A percentile compares a stretch with the other conserved stretches of the same genome.
phyloP scores from a whole-genome alignment of 805 yeast species.

The Starmerella sirachaensis region DNA sequence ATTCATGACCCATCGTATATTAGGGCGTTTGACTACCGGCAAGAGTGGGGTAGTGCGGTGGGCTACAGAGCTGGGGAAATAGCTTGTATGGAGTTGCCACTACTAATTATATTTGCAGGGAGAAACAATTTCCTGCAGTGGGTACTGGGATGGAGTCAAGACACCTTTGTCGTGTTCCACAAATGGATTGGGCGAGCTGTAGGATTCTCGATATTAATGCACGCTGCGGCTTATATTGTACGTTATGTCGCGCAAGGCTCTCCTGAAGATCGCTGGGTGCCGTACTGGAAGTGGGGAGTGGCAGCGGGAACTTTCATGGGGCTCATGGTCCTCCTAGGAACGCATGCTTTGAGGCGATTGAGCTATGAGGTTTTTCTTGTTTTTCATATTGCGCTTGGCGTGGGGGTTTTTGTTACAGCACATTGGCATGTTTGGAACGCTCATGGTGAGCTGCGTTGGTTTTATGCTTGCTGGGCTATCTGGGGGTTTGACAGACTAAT shows the following conservation, averaged over 20 bases:
- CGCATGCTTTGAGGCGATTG: conserved; percentile 39
- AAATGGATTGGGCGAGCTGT: conserved; percentile 48
- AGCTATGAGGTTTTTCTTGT: conserved; percentile 50
- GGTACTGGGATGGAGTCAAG: conserved; percentile 44
- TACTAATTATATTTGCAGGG: conserved; percentile 50
- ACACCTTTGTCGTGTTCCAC: conserved; percentile 48
- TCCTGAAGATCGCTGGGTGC: conserved; percentile 10
- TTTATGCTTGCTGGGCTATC: conserved; percentile 43
- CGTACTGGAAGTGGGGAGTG: conserved; percentile 31
- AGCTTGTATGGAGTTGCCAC: conserved; percentile 33
- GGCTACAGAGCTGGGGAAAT: background rate
- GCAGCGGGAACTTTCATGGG: conserved; percentile 36
- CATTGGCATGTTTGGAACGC: conserved; percentile 43
- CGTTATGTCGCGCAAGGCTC: conserved; percentile 23
- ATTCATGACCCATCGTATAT: conserved; percentile 1
- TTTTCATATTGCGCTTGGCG: conserved; percentile 47
- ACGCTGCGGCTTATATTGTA: conserved; percentile 41
- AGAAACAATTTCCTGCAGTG: conserved; percentile 51
- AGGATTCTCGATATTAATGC: conserved; percentile 39
- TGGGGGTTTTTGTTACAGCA: conserved; percentile 40
- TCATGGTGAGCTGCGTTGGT: conserved; percentile 38
- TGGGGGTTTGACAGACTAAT: conserved; percentile 58
- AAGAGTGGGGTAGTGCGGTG: background rate
- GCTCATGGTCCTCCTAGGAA: conserved; percentile 38
- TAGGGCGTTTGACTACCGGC: background rate